Base-by-base conservation (phyloP, 495 filamentous ascomycete genomes). In the Aspergillus diversus region DNA sequence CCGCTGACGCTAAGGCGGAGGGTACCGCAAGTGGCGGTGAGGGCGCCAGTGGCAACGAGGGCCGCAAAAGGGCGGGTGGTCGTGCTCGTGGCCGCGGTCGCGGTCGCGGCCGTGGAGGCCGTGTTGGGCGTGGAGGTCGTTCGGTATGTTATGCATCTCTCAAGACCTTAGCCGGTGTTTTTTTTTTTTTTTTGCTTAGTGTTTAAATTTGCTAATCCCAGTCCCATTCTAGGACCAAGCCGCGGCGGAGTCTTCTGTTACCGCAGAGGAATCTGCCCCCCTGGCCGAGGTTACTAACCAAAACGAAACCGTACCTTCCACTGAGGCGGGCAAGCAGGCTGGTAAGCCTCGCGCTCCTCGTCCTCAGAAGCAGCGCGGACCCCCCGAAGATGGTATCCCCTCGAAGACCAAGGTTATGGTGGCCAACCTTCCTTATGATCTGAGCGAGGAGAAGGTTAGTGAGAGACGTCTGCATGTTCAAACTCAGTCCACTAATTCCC, bases 381-480 rank as follows among this genome's bases (percentile, higher is more conserved):
- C 95, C 52, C 95, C 95, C 31, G 95, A 97, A 76, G 96, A 99
- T 77, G 95, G 95, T 63, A 92, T 99, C 69, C 92, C 96, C 12
- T 97, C 93, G 77, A 96, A 97, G 88, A 99, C 89, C 81, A 99
- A 99, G 89, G 92, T 99, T 80, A 99, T 99, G 95, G 95, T 99
- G 67, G 95, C 95, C 66, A 99, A 99, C 83, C 86, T 99, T 21
- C 95, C 95, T 17, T 99, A 99, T 75, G 95, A 99, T 79, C 84
- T 98, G 68, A 93, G 87, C 69, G 96, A 99, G 80, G 96, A 97
- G 63, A 97, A 94, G 90, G 94, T 95, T 76, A 58, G 82, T 74
- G 63, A 16, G 27, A 15, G 35, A 13, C 1, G n/a, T 17, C 43
- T 33, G 31, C 17, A 11, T 52, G 7, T 21, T 16, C 15, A 13